These are phyloP conservation scores for Peronospora farinosa DNA, from an alignment of 352 stramenopile species.

Conservation along the genomic window DNA sequence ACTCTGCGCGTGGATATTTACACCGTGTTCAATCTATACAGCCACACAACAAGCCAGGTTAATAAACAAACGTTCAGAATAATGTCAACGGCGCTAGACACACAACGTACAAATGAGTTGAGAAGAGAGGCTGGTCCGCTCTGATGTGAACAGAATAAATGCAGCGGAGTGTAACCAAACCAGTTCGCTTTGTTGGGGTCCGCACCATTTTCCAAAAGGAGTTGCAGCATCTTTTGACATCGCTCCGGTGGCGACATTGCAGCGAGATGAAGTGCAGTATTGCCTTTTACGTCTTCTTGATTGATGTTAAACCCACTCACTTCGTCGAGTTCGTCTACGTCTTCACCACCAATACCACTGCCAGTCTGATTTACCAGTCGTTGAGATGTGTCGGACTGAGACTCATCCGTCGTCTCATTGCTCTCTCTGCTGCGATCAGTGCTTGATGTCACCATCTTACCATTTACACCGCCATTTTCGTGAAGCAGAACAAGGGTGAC, in stretches of 20 bases:
- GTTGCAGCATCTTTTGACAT: constrained; percentile 77
- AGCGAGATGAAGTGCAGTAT: constrained; percentile 75
- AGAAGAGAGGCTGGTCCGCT: constrained; percentile 59
- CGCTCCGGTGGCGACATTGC: constrained; percentile 77
- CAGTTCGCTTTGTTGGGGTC: constrained; percentile 74
- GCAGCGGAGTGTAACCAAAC: constrained; percentile 82
- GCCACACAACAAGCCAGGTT: constrained; percentile 2
- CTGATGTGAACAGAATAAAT: constrained; percentile 83
- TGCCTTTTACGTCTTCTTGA: constrained; percentile 75
- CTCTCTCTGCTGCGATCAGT: constrained; percentile 9
- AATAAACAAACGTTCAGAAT: neutral
- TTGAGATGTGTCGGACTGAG: constrained; percentile 8
- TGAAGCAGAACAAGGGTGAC: constrained; percentile 71
- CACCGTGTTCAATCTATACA: constrained; percentile 68
- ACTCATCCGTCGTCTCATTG: constrained; percentile 7
- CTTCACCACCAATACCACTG: constrained; percentile 1
- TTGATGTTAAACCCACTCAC: constrained; percentile 59
- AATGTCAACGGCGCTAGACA: neutral
- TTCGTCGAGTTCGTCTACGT: constrained; percentile 16
- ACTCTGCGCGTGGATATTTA: constrained; percentile 73
- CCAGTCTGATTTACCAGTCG: constrained; percentile 9
- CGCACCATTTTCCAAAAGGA: constrained; percentile 73
- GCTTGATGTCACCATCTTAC: constrained; percentile 8
- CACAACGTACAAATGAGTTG: constrained; percentile 70
- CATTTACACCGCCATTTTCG: constrained; percentile 37